phyloP scores from a whole-genome alignment of 805 yeast genomes.

The Yamadazyma insecticola region DNA sequence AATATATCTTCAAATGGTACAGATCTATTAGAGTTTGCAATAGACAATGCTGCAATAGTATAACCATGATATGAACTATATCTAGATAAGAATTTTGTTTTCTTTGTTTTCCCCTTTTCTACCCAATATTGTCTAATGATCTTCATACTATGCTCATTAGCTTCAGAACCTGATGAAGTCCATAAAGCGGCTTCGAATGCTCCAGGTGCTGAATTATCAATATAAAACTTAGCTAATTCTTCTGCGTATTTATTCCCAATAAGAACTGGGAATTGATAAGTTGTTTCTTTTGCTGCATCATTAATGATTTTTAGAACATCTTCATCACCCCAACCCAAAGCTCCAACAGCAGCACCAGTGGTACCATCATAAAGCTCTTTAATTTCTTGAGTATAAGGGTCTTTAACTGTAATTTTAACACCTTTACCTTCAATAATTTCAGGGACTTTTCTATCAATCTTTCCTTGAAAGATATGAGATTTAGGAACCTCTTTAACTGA shows the following conservation, averaged over 20 bases:
- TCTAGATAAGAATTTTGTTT: constrained; percentile 21
- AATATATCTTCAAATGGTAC: constrained; percentile 18
- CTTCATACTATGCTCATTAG: constrained; percentile 25
- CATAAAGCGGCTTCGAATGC: constrained; percentile 40
- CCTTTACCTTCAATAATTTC: constrained; percentile 43
- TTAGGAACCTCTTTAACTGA: constrained; percentile 9
- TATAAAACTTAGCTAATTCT: constrained; percentile 20
- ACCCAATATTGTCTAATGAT: constrained; percentile 21
- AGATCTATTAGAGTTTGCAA: constrained; percentile 16
- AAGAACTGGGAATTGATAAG: constrained; percentile 21
- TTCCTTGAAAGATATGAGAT: constrained; percentile 42
- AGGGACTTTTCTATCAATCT: constrained; percentile 32
- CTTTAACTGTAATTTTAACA: constrained; percentile 34
- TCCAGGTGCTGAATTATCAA: constrained; percentile 38
- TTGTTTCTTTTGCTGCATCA: constrained; percentile 17
- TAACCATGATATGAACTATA: constrained; percentile 26
- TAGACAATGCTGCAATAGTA: constrained; percentile 22
- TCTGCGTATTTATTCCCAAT: constrained; percentile 21
- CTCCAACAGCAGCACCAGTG: constrained; percentile 32
- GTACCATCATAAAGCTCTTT: constrained; percentile 21
- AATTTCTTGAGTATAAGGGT: constrained; percentile 30
- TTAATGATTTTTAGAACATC: constrained; percentile 15
- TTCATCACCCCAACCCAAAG: constrained; percentile 28
- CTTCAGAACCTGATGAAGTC: constrained; percentile 29
- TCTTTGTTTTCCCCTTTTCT: constrained; percentile 20